These are phyloP conservation scores for Vaccinium myrtillus DNA, from an alignment of 148 eudicot genomes.

Conservation along the genomic window DNA sequence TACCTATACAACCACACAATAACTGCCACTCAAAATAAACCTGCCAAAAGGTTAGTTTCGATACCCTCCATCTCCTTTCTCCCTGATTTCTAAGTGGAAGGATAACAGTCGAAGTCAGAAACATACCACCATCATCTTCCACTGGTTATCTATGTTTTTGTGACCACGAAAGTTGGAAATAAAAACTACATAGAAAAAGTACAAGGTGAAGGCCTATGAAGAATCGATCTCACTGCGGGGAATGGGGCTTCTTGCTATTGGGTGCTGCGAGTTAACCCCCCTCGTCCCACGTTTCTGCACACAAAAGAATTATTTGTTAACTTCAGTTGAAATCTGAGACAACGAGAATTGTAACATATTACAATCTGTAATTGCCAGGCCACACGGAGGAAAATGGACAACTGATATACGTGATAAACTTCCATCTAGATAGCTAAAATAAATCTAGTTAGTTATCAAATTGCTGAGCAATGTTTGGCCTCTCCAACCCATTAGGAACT, in stretches of 20 bases:
- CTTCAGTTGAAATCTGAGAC: neutral
- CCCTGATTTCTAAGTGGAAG: constrained; percentile 32
- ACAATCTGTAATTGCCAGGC: neutral
- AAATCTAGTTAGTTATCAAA: neutral
- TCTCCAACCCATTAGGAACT: neutral
- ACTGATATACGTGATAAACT: neutral
- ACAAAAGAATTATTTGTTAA: constrained; percentile 21
- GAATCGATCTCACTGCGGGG: constrained; percentile 28
- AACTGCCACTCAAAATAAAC: constrained; percentile 40
- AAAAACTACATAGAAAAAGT: neutral
- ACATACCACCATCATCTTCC: constrained; percentile 36
- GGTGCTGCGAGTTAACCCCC: constrained; percentile 77
- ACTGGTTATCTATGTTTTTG: constrained; percentile 20
- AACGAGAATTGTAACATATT: neutral
- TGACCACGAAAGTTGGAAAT: constrained; percentile 28
- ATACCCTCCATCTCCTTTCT: constrained; percentile 22
- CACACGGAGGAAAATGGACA: neutral
- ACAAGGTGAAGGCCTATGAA: constrained; percentile 23
- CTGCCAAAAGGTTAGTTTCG: constrained; percentile 56
- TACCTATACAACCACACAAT: constrained; percentile 66
- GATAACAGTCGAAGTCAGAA: constrained; percentile 53
- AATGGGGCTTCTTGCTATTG: constrained; percentile 47
- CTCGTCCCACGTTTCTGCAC: constrained; percentile 70
- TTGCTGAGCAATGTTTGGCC: neutral
- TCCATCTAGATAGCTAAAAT: neutral